A percentile compares a stretch with the other conserved stretches of the same genome.
These are phyloP conservation scores for Globisporangium mamillatum DNA, from an alignment of 352 stramenopile species.

Conservation along the genomic window DNA sequence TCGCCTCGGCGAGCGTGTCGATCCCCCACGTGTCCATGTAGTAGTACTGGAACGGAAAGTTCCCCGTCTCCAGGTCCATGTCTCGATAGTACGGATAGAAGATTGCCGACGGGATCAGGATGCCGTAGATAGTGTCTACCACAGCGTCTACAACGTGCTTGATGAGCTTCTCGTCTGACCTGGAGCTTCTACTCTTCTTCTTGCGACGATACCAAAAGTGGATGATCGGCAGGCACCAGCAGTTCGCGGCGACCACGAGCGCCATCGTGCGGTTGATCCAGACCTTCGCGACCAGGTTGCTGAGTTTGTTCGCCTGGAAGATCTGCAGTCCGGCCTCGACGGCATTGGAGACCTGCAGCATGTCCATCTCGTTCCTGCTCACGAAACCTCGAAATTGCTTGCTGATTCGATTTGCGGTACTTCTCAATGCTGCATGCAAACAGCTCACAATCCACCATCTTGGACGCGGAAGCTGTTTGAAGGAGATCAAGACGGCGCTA, in stretches of 20 bases:
- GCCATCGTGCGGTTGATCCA: slow-evolving; percentile 22
- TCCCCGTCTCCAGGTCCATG: not conserved
- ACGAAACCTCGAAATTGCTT: not conserved
- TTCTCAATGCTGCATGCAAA: not conserved
- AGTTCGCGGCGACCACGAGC: slow-evolving; percentile 16
- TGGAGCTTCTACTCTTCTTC: no score
- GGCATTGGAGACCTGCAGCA: not conserved
- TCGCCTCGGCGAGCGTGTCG: not conserved
- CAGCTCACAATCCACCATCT: slow-evolving; percentile 11
- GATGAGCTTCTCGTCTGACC: not conserved
- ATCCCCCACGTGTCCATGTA: not conserved
- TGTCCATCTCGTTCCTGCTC: not conserved
- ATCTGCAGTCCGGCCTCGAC: slow-evolving; percentile 23
- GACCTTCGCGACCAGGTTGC: slow-evolving; percentile 10
- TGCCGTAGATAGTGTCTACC: not conserved
- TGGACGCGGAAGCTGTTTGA: not conserved
- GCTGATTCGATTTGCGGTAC: not conserved
- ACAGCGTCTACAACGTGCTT: not conserved
- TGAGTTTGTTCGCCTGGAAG: slow-evolving; percentile 24
- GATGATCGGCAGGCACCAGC: slow-evolving; percentile 19
- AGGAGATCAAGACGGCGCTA: not conserved
- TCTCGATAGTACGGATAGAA: not conserved
- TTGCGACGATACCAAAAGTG: slow-evolving; percentile 7
- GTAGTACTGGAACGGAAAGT: not conserved
- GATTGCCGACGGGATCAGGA: not conserved